A percentile compares a stretch with the other conserved stretches of the same genome.
phyloP scores from a whole-genome alignment of 2,329 filamentous ascomycete genomes.

The Arthrobotrys entomopaga region DNA sequence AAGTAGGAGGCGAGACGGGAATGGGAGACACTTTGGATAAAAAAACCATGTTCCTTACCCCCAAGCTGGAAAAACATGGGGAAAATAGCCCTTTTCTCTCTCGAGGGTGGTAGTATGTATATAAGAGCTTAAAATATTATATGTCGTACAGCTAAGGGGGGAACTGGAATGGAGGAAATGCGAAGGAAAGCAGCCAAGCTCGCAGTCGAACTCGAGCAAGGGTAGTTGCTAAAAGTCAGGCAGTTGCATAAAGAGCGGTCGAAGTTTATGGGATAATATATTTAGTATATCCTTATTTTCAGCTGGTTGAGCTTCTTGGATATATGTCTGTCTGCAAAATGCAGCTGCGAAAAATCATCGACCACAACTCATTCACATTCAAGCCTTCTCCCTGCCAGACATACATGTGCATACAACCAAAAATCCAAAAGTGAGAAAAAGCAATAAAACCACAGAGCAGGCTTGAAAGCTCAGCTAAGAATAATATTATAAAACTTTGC shows the following conservation, averaged over 20 bases:
- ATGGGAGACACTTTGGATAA: slow-evolving; percentile 32
- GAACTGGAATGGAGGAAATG: too few relatives aligned
- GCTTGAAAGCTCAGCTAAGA: too few relatives aligned
- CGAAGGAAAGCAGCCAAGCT: too few relatives aligned
- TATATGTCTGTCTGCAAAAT: too few relatives aligned
- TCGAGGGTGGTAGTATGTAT: slow-evolving; percentile 6
- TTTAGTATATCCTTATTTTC: too few relatives aligned
- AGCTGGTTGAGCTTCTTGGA: too few relatives aligned
- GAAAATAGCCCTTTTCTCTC: slow-evolving; percentile 2
- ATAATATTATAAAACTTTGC: not conserved
- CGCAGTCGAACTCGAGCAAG: too few relatives aligned
- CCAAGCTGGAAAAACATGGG: slow-evolving; percentile 24
- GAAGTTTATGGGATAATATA: not conserved
- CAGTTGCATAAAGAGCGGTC: not conserved
- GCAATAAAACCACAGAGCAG: too few relatives aligned
- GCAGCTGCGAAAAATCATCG: too few relatives aligned
- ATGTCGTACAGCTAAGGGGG: slow-evolving; percentile 14
- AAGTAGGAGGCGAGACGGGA: slow-evolving; percentile 4
- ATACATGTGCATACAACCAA: not conserved
- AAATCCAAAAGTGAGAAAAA: not conserved
- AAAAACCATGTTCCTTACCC: slow-evolving; percentile 28
- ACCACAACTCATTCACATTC: too few relatives aligned
- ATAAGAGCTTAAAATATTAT: slow-evolving; percentile 15
- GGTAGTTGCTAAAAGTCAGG: too few relatives aligned
- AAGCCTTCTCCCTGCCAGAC: too few relatives aligned